These are phyloP conservation scores for Rhizopogon hawkerae DNA, from an alignment of 1,284 basidiomycete genomes.

Conservation along the genomic window DNA sequence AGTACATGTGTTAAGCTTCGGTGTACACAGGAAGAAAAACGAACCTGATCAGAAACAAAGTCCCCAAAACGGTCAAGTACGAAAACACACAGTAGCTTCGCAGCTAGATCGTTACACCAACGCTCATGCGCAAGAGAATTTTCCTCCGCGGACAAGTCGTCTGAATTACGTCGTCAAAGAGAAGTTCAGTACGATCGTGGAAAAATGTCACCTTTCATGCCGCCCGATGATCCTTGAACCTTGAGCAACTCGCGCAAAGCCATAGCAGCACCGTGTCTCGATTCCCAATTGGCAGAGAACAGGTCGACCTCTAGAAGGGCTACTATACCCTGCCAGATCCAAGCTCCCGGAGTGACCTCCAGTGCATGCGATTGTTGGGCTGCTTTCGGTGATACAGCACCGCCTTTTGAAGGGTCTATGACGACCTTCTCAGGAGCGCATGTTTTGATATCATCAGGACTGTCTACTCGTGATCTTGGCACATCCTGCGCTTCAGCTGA, in stretches of 20 bases:
- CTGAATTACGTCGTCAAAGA: constrained; percentile 27
- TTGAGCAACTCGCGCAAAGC: constrained; percentile 87
- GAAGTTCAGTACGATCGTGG: background rate
- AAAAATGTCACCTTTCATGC: constrained; percentile 53
- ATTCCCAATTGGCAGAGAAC: constrained; percentile 87
- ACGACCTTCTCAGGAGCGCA: constrained; percentile 53
- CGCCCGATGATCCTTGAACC: constrained; percentile 75
- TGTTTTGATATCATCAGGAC: constrained; percentile 38
- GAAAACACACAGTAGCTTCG: constrained; percentile 84
- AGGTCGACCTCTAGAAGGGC: constrained; percentile 80
- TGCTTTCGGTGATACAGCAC: constrained; percentile 68
- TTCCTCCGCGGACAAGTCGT: constrained; percentile 39
- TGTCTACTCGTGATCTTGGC: constrained; percentile 46
- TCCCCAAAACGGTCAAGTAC: constrained; percentile 97
- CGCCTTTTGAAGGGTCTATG: constrained; percentile 72
- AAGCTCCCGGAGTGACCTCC: constrained; percentile 64
- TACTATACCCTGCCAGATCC: constrained; percentile 86
- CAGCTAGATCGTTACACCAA: constrained; percentile 86
- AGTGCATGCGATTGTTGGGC: constrained; percentile 66
- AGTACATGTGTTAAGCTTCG: background rate
- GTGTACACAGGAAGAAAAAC: constrained; percentile 1
- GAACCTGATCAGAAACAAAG: constrained; percentile 87
- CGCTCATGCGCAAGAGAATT: constrained; percentile 67
- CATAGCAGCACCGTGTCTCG: constrained; percentile 90
- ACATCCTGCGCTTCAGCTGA: constrained; percentile 43